phyloP scores from a whole-genome alignment of 2,329 filamentous ascomycete species.

The Neofusicoccum umdonicola region DNA sequence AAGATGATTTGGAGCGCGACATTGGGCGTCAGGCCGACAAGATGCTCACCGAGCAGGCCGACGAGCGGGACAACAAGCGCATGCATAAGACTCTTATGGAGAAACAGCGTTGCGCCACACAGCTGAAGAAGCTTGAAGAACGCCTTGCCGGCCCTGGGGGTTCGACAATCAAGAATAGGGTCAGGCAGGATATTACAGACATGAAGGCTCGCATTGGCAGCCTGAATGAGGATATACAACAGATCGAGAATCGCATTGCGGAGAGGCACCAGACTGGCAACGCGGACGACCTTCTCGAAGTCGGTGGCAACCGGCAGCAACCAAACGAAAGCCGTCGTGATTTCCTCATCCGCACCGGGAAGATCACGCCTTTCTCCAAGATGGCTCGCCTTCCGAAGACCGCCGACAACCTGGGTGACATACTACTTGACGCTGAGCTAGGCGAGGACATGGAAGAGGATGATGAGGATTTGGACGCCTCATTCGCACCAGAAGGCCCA shows the following conservation, averaged over 20 bases:
- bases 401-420: slow-evolving; percentile 70
- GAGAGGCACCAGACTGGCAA: slow-evolving; percentile 63
- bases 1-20: slow-evolving; percentile 86
- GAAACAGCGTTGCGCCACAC: slow-evolving; percentile 61
- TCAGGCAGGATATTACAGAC: slow-evolving; percentile 64
- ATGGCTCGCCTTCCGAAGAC: slow-evolving; percentile 65
- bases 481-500: slow-evolving; percentile 26
- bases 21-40: slow-evolving; percentile 67
- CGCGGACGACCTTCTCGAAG: slow-evolving; percentile 43
- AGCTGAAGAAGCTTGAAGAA: slow-evolving; percentile 60
- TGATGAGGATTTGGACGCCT: slow-evolving; percentile 39
- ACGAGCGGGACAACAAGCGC: slow-evolving; percentile 62
- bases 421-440: slow-evolving; percentile 78
- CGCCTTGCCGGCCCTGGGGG: slow-evolving; percentile 48
- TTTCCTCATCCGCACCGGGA: slow-evolving; percentile 90
- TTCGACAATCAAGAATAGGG: slow-evolving; percentile 56
- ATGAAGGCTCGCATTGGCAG: slow-evolving; percentile 63
- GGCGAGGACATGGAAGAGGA: slow-evolving; percentile 48
- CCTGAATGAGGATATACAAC: slow-evolving; percentile 69
- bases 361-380: slow-evolving; percentile 93
- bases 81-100: slow-evolving; percentile 54
- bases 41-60: slow-evolving; percentile 59
- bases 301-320: slow-evolving; percentile 58
- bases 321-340: slow-evolving; percentile 82
- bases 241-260: slow-evolving; percentile 79